These are phyloP conservation scores for Tagetes patula DNA, from an alignment of 129 eudicot species.

Conservation along the genomic window DNA sequence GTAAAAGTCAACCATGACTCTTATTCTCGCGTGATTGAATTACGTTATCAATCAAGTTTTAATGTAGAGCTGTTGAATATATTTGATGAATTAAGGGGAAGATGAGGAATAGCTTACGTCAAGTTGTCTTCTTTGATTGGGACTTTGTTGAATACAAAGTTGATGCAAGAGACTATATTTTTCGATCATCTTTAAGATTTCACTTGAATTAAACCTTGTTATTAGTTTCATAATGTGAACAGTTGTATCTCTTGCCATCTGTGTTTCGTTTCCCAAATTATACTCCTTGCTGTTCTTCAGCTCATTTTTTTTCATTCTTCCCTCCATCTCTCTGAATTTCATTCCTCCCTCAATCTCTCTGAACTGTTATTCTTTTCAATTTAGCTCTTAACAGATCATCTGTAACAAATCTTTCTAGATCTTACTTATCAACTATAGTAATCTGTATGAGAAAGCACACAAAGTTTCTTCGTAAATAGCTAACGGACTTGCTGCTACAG, in stretches of 20 bases:
- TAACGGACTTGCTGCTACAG: not conserved
- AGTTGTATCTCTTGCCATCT: not conserved
- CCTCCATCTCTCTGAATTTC: not conserved
- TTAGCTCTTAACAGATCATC: not conserved
- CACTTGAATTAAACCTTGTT: constrained; percentile 1
- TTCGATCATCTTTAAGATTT: not conserved
- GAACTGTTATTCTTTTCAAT: not conserved
- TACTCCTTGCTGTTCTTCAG: not conserved
- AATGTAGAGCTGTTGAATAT: not conserved
- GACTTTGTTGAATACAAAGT: not conserved
- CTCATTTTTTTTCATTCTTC: constrained; percentile 17
- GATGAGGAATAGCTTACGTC: not conserved
- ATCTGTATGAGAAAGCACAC: not conserved
- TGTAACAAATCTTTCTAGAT: not conserved
- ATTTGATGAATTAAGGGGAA: not conserved
- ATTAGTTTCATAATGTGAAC: not conserved
- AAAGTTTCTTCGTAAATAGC: not conserved
- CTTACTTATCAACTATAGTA: not conserved
- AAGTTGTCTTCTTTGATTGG: not conserved
- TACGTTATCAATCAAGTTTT: not conserved
- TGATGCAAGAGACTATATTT: not conserved
- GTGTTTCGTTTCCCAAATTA: not conserved
- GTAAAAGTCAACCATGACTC: constrained; percentile 20
- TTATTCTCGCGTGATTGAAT: not conserved
- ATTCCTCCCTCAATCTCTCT: not conserved